Percentiles rank a stretch among this genome's conserved stretches.
These are phyloP conservation scores for Davidsoniella eucalypti DNA, from an alignment of 2,329 filamentous ascomycete species.

Conservation along the genomic window DNA sequence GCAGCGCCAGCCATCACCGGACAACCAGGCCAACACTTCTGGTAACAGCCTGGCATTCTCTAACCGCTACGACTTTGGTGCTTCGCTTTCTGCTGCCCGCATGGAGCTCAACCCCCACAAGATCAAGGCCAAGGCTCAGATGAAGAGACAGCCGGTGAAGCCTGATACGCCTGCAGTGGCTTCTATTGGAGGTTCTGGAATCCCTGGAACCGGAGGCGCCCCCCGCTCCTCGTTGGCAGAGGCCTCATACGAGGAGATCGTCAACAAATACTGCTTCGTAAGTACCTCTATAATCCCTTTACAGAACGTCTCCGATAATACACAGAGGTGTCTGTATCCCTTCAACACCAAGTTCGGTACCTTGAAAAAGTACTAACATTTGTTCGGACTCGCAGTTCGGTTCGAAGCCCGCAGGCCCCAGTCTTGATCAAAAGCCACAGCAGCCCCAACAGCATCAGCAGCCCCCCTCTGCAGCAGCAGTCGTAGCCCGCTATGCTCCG, in stretches of 20 bases:
- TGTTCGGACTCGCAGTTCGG: conserved; percentile 14
- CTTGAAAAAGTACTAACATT: conserved; percentile 10
- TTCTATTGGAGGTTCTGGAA: not conserved
- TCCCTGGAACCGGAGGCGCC: conserved; percentile 30
- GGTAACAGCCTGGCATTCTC: conserved; percentile 44
- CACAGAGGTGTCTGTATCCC: no score
- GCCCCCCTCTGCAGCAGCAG: not conserved
- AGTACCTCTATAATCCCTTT: conserved; percentile 30
- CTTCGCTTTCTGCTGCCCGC: conserved; percentile 74
- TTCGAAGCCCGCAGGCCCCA: conserved; percentile 9
- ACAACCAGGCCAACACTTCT: conserved; percentile 8
- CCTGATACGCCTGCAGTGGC: conserved; percentile 10
- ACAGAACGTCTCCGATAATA: not conserved
- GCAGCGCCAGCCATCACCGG: conserved; percentile 33
- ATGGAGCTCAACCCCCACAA: conserved; percentile 25
- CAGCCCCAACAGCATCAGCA: not conserved
- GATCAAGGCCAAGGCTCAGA: conserved; percentile 3
- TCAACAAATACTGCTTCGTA: conserved; percentile 99
- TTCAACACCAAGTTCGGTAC: not conserved
- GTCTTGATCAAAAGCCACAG: conserved; percentile 2
- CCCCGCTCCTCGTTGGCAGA: conserved; percentile 50
- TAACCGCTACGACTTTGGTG: conserved; percentile 88
- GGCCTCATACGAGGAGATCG: conserved; percentile 85
- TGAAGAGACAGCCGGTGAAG: conserved; percentile 87
- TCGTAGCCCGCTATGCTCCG: not conserved